These are phyloP conservation scores for Pythium oligandrum DNA, from an alignment of 352 stramenopile genomes.

Conservation along the genomic window DNA sequence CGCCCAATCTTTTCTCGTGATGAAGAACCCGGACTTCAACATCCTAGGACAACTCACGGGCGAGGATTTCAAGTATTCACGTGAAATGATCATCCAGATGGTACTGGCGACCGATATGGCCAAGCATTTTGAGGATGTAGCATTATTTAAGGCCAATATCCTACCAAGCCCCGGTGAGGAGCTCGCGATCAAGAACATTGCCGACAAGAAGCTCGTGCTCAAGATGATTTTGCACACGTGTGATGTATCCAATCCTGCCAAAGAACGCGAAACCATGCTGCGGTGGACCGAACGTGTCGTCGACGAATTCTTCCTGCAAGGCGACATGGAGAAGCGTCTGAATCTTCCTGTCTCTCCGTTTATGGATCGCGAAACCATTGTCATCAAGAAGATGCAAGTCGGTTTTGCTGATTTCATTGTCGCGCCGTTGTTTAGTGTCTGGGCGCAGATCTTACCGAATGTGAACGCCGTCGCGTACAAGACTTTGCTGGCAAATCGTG, in stretches of 20 bases:
- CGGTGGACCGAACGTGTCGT: slow-evolving; percentile 92
- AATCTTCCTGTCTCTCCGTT: slow-evolving; percentile 88
- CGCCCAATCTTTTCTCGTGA: slow-evolving; percentile 85
- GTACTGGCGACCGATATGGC: slow-evolving; percentile 89
- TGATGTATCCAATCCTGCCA: slow-evolving; percentile 94
- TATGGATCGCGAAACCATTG: slow-evolving; percentile 90
- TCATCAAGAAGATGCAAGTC: slow-evolving; percentile 91
- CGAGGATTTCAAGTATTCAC: slow-evolving; percentile 83
- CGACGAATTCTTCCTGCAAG: slow-evolving; percentile 95
- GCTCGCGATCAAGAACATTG: slow-evolving; percentile 74
- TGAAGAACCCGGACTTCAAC: slow-evolving; percentile 86
- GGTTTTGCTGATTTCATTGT: slow-evolving; percentile 95
- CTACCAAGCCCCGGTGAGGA: slow-evolving; percentile 56
- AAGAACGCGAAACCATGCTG: slow-evolving; percentile 84
- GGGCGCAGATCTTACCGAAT: slow-evolving; percentile 74
- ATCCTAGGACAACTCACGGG: slow-evolving; percentile 66
- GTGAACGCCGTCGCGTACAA: slow-evolving; percentile 65
- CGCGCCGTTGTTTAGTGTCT: slow-evolving; percentile 79
- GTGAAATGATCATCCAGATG: slow-evolving; percentile 89
- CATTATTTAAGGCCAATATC: slow-evolving; percentile 87
- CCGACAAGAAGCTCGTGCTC: slow-evolving; percentile 84
- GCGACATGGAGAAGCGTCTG: slow-evolving; percentile 93
- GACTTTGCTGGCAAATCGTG: slow-evolving; percentile 66
- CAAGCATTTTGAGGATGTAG: slow-evolving; percentile 86
- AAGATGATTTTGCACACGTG: slow-evolving; percentile 91